Evolutionary conservation across 2,329 filamentous ascomycete genomes (phyloP), one percentile per base, ranked within the genome.

Genomic region (Bipolaris cookei): DNA sequence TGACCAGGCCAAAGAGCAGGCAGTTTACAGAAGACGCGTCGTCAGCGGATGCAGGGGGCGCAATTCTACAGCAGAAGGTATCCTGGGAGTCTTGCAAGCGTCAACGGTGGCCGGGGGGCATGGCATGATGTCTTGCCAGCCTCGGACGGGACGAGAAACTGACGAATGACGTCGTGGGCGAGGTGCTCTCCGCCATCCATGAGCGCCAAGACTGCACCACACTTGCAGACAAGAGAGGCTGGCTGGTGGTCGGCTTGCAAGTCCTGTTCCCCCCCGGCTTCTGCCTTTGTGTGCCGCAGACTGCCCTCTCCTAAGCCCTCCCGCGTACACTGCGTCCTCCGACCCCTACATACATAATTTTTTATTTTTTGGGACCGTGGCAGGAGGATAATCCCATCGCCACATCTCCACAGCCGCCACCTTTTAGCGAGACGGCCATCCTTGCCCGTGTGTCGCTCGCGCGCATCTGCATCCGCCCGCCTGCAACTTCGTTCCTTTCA

Each of bases 351-450:
- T 38, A 38, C 14, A 4, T 30, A 18, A 32, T 32, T 45, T 45
- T 30, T 39, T 44, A 30, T 30, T 44, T 16, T 13, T 14, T 8
- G 8, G 30, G 23, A 47, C 32, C 23, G 56, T 47, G 45, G 25
- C 41, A 56, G 56, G 38, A 21, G 42, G 30, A 46, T 53, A 51
- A 59, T 59, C 51, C 54, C 48, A 51, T 56, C 64, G 62, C 66
- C 67, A 65, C 65, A 20, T 48, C 62, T 61, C 56, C 61, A 56
- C 67, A 66, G 70, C 70, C 71, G 70, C 70, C 71, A 72, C 70
- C 70, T 66, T 68, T 71, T 73, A 75, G 72, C 73, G 72, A 76
- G 68, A 45, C 57, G 59, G 51, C 43, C 62, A 61, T 66, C 62
- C 57, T 51, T 53, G 62, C 58, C 53, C 47, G 53, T 25, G 37